Conservation (phyloP, 1,284 basidiomycete genomes). For the Apiotrichum gracile region DNA sequence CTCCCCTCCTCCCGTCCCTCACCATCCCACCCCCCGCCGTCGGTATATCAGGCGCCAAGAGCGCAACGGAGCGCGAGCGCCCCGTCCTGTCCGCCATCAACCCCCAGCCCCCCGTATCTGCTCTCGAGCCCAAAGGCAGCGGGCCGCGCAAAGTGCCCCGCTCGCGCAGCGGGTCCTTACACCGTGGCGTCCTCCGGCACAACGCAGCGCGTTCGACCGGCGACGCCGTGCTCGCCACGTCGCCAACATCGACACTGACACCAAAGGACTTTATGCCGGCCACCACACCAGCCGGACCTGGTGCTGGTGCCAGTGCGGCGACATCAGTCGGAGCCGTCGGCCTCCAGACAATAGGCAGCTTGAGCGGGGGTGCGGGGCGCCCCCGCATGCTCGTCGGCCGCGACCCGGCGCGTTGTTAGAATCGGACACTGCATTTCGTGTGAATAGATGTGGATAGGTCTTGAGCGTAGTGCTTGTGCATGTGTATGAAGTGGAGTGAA, state of each 20-base stretch:
- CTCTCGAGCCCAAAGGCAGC: not conserved
- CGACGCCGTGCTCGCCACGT: not conserved
- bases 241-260: not conserved
- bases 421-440: too few species aligned
- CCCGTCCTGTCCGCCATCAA: slow-evolving; percentile 19
- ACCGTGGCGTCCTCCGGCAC: slow-evolving; percentile 3
- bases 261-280: not conserved
- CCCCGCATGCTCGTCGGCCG: not conserved
- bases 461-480: too few species aligned
- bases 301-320: not conserved
- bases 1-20: slow-evolving; percentile 8
- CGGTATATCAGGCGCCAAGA: not conserved
- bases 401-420: slow-evolving; percentile 2
- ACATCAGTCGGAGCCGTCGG: not conserved
- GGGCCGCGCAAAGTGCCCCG: not conserved
- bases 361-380: not conserved
- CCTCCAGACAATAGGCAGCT: not conserved
- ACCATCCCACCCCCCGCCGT: not conserved
- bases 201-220: slow-evolving; percentile 1
- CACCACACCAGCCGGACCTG: not conserved
- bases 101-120: slow-evolving; percentile 1
- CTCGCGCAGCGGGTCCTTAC: not conserved
- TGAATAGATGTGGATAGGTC: too few species aligned
- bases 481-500: too few species aligned
- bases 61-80: slow-evolving; percentile 1